These are phyloP conservation scores for Gamsiella multidivaricata DNA, from an alignment of 192 early-diverging fungal genomes.

Conservation along the genomic window DNA sequence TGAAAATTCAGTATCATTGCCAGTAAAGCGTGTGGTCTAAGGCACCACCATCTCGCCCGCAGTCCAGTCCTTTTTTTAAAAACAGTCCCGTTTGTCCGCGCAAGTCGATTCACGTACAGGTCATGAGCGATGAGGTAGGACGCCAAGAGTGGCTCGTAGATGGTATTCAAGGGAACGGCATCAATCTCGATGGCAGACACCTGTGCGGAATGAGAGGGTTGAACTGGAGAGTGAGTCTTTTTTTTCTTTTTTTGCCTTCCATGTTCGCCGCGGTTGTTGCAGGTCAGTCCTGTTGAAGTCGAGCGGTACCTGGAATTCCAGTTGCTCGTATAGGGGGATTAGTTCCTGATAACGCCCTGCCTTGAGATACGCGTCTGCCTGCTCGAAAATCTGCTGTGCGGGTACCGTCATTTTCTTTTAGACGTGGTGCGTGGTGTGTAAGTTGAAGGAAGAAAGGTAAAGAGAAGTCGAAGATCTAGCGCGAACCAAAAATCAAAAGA, in stretches of 20 bases:
- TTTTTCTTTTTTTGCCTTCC: neutral
- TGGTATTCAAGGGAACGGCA: constrained; percentile 43
- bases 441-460: neutral
- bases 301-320: constrained; percentile 40
- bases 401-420: constrained; percentile 13
- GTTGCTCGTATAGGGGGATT: constrained; percentile 49
- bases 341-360: constrained; percentile 47
- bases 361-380: constrained; percentile 38
- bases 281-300: neutral
- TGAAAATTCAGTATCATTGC: too few species aligned
- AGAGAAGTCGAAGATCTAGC: too few species aligned
- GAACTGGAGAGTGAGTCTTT: neutral
- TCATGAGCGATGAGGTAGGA: constrained; percentile 42
- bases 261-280: neutral
- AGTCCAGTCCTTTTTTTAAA: neutral
- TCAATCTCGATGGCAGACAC: constrained; percentile 45
- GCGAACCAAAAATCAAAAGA: too few species aligned
- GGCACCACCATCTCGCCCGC: too few species aligned
- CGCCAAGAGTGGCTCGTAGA: constrained; percentile 44
- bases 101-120: constrained; percentile 30
- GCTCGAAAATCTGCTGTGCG: constrained; percentile 27
- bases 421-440: neutral
- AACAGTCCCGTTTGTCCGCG: too few species aligned
- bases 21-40: too few species aligned
- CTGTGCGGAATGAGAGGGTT: neutral